These are phyloP conservation scores for Ceratocystis papillata DNA, from an alignment of 2,329 filamentous ascomycete species.

Conservation along the genomic window DNA sequence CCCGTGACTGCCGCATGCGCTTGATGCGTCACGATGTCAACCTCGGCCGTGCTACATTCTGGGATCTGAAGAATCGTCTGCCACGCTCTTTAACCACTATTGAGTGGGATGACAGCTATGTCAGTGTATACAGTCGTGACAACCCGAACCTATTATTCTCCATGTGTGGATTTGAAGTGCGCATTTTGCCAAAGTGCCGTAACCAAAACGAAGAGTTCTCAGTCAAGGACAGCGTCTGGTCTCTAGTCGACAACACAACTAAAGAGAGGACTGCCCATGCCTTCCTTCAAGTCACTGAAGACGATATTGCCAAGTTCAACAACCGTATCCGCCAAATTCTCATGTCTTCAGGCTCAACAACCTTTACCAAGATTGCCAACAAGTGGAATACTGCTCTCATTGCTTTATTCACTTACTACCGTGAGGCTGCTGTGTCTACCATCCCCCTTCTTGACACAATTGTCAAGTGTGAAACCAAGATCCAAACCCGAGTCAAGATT, in stretches of 20 bases:
- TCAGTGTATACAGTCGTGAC: constrained; percentile 94
- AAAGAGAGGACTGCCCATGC: constrained; percentile 96
- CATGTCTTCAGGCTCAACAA: constrained; percentile 98
- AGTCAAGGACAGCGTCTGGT: constrained; percentile 97
- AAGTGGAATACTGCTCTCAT: constrained; percentile 99
- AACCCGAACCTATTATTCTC: constrained; percentile 96
- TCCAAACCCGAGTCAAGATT: constrained; percentile 97
- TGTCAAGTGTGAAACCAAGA: constrained; percentile 99
- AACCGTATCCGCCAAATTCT: constrained; percentile 96
- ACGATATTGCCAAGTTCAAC: constrained; percentile 98
- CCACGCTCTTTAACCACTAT: constrained; percentile 93
- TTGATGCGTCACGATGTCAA: constrained; percentile 99
- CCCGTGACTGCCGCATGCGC: constrained; percentile 91
- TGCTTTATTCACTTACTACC: constrained; percentile 95
- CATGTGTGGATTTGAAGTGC: constrained; percentile 96
- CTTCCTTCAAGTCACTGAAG: constrained; percentile 93
- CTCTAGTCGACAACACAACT: constrained; percentile 85
- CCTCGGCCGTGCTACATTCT: constrained; percentile 92
- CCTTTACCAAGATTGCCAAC: constrained; percentile 99
- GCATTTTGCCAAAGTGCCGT: constrained; percentile 86
- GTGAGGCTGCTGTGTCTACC: constrained; percentile 92
- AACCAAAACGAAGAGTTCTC: constrained; percentile 95
- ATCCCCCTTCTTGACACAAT: constrained; percentile 91
- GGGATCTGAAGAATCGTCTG: constrained; percentile 94
- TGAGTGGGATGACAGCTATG: constrained; percentile 98